Percentiles rank a stretch among this genome's conserved stretches.
phyloP scores from a whole-genome alignment of 306 rosid species.

The Trifolium pratense region DNA sequence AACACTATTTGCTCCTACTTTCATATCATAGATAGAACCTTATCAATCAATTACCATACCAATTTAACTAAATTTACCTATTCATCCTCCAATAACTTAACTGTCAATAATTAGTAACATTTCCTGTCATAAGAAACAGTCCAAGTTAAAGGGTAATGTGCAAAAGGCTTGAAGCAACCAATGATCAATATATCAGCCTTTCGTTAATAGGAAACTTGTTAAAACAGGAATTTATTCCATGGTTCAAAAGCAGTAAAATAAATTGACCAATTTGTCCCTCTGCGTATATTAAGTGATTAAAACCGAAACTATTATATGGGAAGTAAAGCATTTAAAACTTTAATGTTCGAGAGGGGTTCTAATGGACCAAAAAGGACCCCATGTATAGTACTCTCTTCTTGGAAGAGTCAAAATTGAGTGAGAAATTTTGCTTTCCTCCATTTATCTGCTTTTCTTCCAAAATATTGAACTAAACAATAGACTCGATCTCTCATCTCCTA shows the following conservation, averaged over 20 bases:
- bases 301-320: neutral
- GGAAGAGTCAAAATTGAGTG: neutral
- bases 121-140: neutral
- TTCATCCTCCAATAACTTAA: neutral
- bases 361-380: neutral
- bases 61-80: neutral
- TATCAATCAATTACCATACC: conserved; percentile 7
- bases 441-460: neutral
- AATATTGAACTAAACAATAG: neutral
- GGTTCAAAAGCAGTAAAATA: conserved; percentile 23
- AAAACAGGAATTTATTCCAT: conserved; percentile 33
- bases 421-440: neutral
- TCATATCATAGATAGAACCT: neutral
- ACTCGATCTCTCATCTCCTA: neutral
- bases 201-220: neutral
- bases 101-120: neutral
- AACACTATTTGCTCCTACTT: neutral
- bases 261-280: conserved; percentile 15
- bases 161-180: conserved; percentile 24
- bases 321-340: neutral
- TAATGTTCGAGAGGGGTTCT: neutral
- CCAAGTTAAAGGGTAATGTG: conserved; percentile 10
- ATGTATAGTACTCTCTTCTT: neutral
- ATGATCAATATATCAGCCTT: neutral
- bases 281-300: neutral